Base-by-base conservation (phyloP, 768 basidiomycete genomes). In the Amanita exitialis region DNA sequence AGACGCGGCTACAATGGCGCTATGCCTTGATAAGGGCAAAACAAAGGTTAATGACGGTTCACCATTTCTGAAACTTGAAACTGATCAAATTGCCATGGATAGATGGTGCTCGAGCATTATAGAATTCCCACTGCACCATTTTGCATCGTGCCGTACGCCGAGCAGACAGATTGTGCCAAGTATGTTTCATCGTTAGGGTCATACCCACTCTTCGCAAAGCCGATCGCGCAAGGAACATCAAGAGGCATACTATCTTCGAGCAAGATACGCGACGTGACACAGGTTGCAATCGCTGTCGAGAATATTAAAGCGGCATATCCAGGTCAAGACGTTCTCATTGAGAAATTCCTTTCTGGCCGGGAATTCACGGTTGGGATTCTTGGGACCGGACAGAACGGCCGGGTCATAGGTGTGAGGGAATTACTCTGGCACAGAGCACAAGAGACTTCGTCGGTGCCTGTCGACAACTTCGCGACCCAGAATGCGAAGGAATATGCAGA, bases 11-110 rank as follows among this genome's bases (percentile, higher is more conserved):
- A 62, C 60, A 3, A 23, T 62, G 15, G 55, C 58, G 8, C 39
- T 64, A 36, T 64, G 61, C 39, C 45, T 61, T n/a, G 62, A 64
- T 34, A 64, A 64, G 32, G 61, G 57, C 1, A 64, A 59, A 50
- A 58, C 59, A 2, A 64, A 61, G 58, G 62, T 60, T 6, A n/a
- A 45, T 25, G 8, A 6, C 21, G 21, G 4, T 23, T 25, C 42
- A 9, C 9, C 5, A 4, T n/a, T 13, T 43, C 28, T 4, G 2
- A 15, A 3, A 21, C 18, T 7, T 34, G 32, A 7, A 35, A 37
- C 30, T 15, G 3, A 16, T 39, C 34, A 12, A 10, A 13, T 30
- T 30, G 30, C 10, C 30, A 30, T 12, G 30, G 30, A 12, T 25
- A 62, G 59, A 60, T 60, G 59, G 55, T 62, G 25, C 51, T 60